Conservation (phyloP, 805 yeast species). For the Candida nanaspora region DNA sequence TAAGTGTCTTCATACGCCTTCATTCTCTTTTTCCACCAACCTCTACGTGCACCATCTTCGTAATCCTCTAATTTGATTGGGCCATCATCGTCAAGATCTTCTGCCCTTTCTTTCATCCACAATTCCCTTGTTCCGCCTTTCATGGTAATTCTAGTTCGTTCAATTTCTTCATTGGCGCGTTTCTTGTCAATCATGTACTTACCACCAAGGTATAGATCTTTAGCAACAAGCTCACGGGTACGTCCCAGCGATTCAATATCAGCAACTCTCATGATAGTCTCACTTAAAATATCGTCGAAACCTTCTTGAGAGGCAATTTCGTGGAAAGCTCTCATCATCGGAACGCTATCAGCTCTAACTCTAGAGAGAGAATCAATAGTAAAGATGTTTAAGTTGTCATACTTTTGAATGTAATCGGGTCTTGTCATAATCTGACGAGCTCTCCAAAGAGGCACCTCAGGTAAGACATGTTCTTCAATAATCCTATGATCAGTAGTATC, state of each 20-base stretch:
- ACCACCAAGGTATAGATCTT: constrained; percentile 56
- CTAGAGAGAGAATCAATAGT: constrained; percentile 67
- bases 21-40: constrained; percentile 46
- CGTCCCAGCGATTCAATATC: constrained; percentile 74
- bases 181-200: constrained; percentile 28
- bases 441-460: constrained; percentile 75
- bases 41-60: constrained; percentile 24
- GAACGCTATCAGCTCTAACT: constrained; percentile 76
- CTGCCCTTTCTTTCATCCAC: constrained; percentile 11
- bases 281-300: constrained; percentile 57
- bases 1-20: constrained; percentile 12
- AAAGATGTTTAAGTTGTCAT: constrained; percentile 71
- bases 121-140: constrained; percentile 13
- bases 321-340: constrained; percentile 85
- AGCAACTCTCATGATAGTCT: constrained; percentile 59
- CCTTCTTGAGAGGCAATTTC: constrained; percentile 69
- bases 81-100: constrained; percentile 12
- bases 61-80: constrained; percentile 25
- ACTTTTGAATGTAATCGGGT: constrained; percentile 67
- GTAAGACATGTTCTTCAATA: constrained; percentile 45
- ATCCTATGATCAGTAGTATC: constrained; percentile 4
- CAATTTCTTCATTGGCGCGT: background rate
- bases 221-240: constrained; percentile 67
- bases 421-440: constrained; percentile 83
- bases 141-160: constrained; percentile 4